Percentiles rank a stretch among this genome's conserved stretches.
phyloP scores from a whole-genome alignment of 345 rosid species.

The Lepidium didymum region DNA sequence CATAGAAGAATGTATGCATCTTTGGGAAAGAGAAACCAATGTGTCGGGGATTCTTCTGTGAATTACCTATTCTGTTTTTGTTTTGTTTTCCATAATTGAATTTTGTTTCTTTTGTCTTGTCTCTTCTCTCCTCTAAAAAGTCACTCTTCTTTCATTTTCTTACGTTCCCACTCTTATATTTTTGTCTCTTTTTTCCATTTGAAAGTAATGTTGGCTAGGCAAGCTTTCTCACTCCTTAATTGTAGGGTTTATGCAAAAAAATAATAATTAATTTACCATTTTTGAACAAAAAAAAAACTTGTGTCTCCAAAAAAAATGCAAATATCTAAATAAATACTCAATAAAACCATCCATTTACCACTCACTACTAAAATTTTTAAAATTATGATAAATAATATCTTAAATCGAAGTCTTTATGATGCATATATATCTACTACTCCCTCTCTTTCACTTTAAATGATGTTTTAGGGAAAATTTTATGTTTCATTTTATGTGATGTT shows the following conservation, averaged over 20 bases:
- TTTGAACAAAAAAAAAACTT: too few relatives aligned
- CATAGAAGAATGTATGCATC: slow-evolving; percentile 26
- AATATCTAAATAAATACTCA: too few relatives aligned
- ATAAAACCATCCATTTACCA: too few relatives aligned
- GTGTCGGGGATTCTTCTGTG: slow-evolving; percentile 30
- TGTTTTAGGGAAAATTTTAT: too few relatives aligned
- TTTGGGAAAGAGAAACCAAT: slow-evolving; percentile 10
- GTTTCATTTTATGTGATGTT: too few relatives aligned
- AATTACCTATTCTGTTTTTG: slow-evolving; percentile 13
- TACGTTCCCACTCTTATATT: slow-evolving; percentile 1
- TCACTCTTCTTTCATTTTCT: slow-evolving; percentile 24
- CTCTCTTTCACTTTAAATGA: too few relatives aligned
- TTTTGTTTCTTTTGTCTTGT: background rate
- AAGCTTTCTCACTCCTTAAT: background rate
- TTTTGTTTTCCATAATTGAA: background rate
- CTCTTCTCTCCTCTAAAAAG: slow-evolving; percentile 27
- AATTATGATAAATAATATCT: too few relatives aligned
- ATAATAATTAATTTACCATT: too few relatives aligned
- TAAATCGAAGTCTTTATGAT: too few relatives aligned
- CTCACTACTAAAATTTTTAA: too few relatives aligned
- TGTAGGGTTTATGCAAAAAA: background rate
- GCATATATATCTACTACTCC: too few relatives aligned
- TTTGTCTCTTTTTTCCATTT: background rate
- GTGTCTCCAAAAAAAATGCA: too few relatives aligned
- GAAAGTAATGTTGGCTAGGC: background rate